Percentiles rank a stretch among this genome's conserved stretches.
phyloP scores from a whole-genome alignment of 352 stramenopile species.

The Globisporangium nagaii region DNA sequence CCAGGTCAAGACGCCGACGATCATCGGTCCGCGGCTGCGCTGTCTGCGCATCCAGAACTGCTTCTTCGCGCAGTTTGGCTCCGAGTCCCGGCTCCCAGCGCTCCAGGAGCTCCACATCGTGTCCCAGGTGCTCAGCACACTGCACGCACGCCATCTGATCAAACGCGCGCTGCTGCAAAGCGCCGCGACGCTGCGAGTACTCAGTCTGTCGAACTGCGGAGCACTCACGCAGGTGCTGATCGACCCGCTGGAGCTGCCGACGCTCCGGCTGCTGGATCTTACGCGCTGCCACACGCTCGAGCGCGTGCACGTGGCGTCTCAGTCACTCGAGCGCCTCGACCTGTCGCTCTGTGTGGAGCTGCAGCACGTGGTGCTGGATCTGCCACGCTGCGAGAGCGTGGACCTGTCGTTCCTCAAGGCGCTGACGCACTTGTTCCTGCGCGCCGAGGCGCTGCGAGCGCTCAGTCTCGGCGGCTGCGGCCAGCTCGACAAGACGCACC shows the following conservation, averaged over 20 bases:
- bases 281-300: conserved; percentile 39
- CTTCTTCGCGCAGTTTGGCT: conserved; percentile 31
- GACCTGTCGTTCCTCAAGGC: conserved; percentile 64
- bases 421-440: conserved; percentile 50
- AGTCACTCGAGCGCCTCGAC: conserved; percentile 30
- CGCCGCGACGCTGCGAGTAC: conserved; percentile 16
- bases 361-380: conserved; percentile 39
- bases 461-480: conserved; percentile 45
- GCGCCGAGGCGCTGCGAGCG: conserved; percentile 26
- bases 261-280: conserved; percentile 33
- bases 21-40: conserved; percentile 27
- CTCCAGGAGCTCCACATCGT: conserved; percentile 42
- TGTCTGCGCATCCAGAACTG: conserved; percentile 39
- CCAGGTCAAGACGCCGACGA: conserved; percentile 41
- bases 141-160: conserved; percentile 35
- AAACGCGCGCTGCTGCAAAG: conserved; percentile 24
- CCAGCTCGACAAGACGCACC: conserved; percentile 27
- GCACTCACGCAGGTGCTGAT: conserved; percentile 57
- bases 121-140: conserved; percentile 39
- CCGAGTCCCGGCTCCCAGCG: conserved; percentile 33
- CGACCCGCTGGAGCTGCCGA: conserved; percentile 44
- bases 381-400: conserved; percentile 22
- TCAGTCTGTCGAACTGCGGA: conserved; percentile 42
- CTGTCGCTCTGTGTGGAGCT: conserved; percentile 40
- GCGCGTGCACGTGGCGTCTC: conserved; percentile 53